A percentile compares a stretch with the other conserved stretches of the same genome.
phyloP scores from a whole-genome alignment of 2,329 filamentous ascomycete genomes.

The Fusarium sp. region DNA sequence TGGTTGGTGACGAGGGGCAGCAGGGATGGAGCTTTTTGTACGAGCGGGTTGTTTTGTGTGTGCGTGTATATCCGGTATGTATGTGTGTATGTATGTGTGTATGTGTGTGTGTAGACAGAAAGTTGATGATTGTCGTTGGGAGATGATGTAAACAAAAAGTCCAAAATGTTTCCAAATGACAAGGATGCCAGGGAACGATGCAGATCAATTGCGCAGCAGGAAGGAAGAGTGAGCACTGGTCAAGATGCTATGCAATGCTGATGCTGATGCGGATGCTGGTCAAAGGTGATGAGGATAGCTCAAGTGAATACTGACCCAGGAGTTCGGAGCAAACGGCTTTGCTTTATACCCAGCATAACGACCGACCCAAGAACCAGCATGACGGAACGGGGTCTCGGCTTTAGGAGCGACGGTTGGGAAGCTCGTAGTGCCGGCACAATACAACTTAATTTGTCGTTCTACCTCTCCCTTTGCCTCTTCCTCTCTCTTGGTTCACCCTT shows the following conservation, averaged over 20 bases:
- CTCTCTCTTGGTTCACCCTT: slow-evolving; percentile 21
- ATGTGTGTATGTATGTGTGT: slow-evolving; percentile 11
- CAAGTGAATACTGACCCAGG: slow-evolving; percentile 32
- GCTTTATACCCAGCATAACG: slow-evolving; percentile 40
- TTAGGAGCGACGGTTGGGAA: slow-evolving; percentile 18
- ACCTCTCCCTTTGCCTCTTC: background rate
- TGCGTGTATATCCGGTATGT: background rate
- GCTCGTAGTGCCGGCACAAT: slow-evolving; percentile 33
- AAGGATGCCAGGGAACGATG: slow-evolving; percentile 8
- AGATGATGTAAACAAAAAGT: slow-evolving; percentile 19
- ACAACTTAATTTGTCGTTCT: slow-evolving; percentile 19
- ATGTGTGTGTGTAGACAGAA: background rate
- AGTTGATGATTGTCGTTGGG: slow-evolving; percentile 11
- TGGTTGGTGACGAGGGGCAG: slow-evolving; percentile 31
- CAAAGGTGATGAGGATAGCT: slow-evolving; percentile 14
- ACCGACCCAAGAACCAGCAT: slow-evolving; percentile 33
- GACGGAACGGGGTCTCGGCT: slow-evolving; percentile 36
- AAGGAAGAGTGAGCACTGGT: background rate
- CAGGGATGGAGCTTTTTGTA: slow-evolving; percentile 25
- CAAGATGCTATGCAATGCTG: slow-evolving; percentile 7
- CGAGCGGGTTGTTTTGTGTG: background rate
- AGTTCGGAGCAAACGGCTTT: slow-evolving; percentile 44
- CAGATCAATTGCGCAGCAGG: slow-evolving; percentile 14
- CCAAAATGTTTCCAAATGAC: background rate
- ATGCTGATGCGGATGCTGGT: slow-evolving; percentile 4